These are phyloP conservation scores for Plasmodiophora brassicae DNA, from an alignment of 208 protist species.

Conservation along the genomic window DNA sequence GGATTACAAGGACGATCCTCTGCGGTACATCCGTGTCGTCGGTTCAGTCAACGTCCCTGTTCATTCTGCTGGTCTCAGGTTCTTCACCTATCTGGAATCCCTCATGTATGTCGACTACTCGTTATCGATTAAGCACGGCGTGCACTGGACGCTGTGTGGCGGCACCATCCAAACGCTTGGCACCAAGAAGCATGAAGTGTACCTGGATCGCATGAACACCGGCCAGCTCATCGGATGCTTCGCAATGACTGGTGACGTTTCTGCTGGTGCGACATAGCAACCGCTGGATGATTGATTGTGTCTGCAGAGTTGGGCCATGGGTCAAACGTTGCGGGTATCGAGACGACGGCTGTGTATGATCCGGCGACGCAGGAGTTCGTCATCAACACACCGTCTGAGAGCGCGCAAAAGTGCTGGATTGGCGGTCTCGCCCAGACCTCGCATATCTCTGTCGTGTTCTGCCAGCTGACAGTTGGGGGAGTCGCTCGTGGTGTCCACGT, in stretches of 20 bases:
- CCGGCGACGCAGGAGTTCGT: slow-evolving; percentile 54
- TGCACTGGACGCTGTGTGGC: slow-evolving; percentile 18
- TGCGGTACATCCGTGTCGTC: background rate
- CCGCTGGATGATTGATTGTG: background rate
- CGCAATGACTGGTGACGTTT: background rate
- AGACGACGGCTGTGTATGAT: slow-evolving; percentile 61
- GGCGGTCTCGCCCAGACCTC: slow-evolving; percentile 41
- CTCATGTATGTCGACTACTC: slow-evolving; percentile 25
- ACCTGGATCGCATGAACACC: background rate
- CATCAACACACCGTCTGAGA: slow-evolving; percentile 56
- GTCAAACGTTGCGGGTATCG: slow-evolving; percentile 55
- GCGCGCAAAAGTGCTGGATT: slow-evolving; percentile 57
- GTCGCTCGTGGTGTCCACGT: background rate
- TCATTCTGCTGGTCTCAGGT: background rate
- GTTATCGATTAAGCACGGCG: slow-evolving; percentile 27
- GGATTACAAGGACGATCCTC: background rate
- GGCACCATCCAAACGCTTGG: slow-evolving; percentile 6
- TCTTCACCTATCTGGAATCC: background rate
- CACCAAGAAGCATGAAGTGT: slow-evolving; percentile 10
- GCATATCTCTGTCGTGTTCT: slow-evolving; percentile 56
- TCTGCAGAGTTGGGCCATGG: slow-evolving; percentile 53
- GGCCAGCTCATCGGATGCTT: background rate
- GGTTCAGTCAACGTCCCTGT: background rate
- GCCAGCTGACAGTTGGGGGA: slow-evolving; percentile 50
- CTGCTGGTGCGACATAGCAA: slow-evolving; percentile 39